Evolutionary conservation across 2,329 filamentous ascomycete species (phyloP).

Genomic region (Uncinocarpus reesii): DNA sequence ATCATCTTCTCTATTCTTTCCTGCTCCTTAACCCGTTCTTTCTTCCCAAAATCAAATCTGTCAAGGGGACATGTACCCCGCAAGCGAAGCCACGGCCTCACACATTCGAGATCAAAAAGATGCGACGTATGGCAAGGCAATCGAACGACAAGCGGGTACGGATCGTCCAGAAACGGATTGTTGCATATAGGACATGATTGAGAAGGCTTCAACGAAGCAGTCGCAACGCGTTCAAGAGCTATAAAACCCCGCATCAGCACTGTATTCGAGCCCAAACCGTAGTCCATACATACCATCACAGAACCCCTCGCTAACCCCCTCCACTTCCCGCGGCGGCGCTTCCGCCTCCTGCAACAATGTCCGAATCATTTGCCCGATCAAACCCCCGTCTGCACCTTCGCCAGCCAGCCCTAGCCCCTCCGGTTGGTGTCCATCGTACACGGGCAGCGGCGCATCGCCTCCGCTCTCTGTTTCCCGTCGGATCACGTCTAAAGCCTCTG

Average conservation of each 20-base stretch:
- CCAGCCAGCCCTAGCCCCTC: slow-evolving; percentile 23
- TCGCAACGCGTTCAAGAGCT: slow-evolving; percentile 51
- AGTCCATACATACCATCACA: slow-evolving; percentile 37
- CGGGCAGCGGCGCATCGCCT: slow-evolving; percentile 28
- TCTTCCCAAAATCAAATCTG: slow-evolving; percentile 48
- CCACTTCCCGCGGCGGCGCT: slow-evolving; percentile 48
- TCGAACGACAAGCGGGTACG: slow-evolving; percentile 53
- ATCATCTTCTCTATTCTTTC: slow-evolving; percentile 44
- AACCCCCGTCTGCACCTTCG: slow-evolving; percentile 27
- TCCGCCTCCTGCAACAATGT: slow-evolving; percentile 47
- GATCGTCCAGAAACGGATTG: slow-evolving; percentile 51
- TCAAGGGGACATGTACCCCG: slow-evolving; percentile 56
- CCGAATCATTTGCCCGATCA: slow-evolving; percentile 48
- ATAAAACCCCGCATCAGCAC: background rate
- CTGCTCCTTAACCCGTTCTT: slow-evolving; percentile 42
- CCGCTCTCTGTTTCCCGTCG: slow-evolving; percentile 33
- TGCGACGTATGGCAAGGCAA: slow-evolving; percentile 53
- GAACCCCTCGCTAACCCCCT: slow-evolving; percentile 53
- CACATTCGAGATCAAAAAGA: slow-evolving; percentile 55
- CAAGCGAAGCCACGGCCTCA: slow-evolving; percentile 53
- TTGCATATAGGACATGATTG: slow-evolving; percentile 52
- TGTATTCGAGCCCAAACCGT: background rate
- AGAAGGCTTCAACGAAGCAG: slow-evolving; percentile 42
- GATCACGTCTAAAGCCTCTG: slow-evolving; percentile 52
- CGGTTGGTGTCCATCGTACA: slow-evolving; percentile 34